phyloP scores from a whole-genome alignment of 179 eudicot genomes.

The Drosera spatulata region DNA sequence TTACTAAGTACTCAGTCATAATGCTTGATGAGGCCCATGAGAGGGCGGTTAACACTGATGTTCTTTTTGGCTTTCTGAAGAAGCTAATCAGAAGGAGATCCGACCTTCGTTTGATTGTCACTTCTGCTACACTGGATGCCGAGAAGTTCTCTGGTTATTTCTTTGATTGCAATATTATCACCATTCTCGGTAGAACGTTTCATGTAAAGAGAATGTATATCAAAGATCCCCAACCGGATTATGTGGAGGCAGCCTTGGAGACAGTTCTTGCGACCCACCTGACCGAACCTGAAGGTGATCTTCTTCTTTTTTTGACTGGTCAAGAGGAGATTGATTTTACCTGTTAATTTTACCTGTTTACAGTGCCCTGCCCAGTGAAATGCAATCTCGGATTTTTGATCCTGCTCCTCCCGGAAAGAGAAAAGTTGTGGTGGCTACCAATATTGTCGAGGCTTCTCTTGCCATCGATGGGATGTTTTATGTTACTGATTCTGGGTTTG shows the following conservation, averaged over 20 bases:
- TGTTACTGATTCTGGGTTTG: slow-evolving; percentile 64
- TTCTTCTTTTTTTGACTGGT: slow-evolving; percentile 17
- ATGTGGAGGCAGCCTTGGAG: slow-evolving; percentile 12
- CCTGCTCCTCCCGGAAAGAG: slow-evolving; percentile 74
- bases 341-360: slow-evolving; percentile 86
- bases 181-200: slow-evolving; percentile 11
- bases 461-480: slow-evolving; percentile 66
- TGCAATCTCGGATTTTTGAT: slow-evolving; percentile 94
- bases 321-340: slow-evolving; percentile 18
- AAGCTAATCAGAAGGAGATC: slow-evolving; percentile 10
- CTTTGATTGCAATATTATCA: slow-evolving; percentile 7
- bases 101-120: slow-evolving; percentile 15
- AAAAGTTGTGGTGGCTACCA: slow-evolving; percentile 66
- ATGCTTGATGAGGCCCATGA: slow-evolving; percentile 35
- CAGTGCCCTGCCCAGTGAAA: slow-evolving; percentile 97
- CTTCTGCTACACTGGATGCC: slow-evolving; percentile 14
- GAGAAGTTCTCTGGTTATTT: slow-evolving; percentile 17
- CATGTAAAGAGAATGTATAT: slow-evolving; percentile 12
- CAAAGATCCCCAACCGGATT: slow-evolving; percentile 10
- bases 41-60: slow-evolving; percentile 21
- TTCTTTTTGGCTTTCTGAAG: slow-evolving; percentile 14
- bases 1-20: slow-evolving; percentile 15
- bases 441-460: slow-evolving; percentile 66
- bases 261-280: slow-evolving; percentile 9
- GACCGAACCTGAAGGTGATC: slow-evolving; percentile 15